Evolutionary conservation across 2,329 filamentous ascomycete genomes (phyloP).

Genomic region (Ophiostoma sp.): DNA sequence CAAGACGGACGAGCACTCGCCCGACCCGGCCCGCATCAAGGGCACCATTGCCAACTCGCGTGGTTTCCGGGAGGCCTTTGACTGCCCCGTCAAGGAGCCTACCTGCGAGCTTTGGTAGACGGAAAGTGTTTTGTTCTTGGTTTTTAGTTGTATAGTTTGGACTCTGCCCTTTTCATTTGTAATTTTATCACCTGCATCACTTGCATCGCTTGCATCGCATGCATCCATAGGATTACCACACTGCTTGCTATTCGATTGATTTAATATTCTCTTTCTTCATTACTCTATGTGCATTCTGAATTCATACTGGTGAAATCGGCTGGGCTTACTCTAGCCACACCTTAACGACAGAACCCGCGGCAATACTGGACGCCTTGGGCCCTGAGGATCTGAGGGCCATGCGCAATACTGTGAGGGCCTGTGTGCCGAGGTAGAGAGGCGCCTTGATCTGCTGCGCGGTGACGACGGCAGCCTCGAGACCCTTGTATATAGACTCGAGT

Average conservation of each 20-base stretch:
- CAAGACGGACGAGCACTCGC: conserved; percentile 61
- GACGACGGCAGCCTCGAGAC: conserved; percentile 37
- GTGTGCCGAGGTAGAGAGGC: conserved; percentile 38
- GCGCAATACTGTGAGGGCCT: conserved; percentile 37
- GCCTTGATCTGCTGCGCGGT: conserved; percentile 41
- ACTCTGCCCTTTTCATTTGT: background rate
- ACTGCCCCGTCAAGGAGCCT: conserved; percentile 59
- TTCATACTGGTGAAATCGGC: no score
- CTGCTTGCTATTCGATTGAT: background rate
- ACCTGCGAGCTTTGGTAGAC: conserved; percentile 63
- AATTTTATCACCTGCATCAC: background rate
- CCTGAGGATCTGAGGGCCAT: conserved; percentile 30
- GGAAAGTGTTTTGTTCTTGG: no score
- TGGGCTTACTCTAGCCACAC: conserved; percentile 26
- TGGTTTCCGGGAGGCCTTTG: conserved; percentile 62
- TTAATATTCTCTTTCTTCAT: background rate
- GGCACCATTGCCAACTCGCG: conserved; percentile 62
- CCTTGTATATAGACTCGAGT: conserved; percentile 32
- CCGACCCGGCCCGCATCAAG: conserved; percentile 54
- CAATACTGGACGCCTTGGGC: conserved; percentile 16
- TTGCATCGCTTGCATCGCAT: no score
- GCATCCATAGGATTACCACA: background rate
- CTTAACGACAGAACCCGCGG: conserved; percentile 29
- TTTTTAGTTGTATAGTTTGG: background rate
- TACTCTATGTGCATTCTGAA: background rate